A percentile compares a stretch with the other conserved stretches of the same genome.
These are phyloP conservation scores for Trichophyton verrucosum DNA, from an alignment of 2,329 filamentous ascomycete genomes.

Conservation along the genomic window DNA sequence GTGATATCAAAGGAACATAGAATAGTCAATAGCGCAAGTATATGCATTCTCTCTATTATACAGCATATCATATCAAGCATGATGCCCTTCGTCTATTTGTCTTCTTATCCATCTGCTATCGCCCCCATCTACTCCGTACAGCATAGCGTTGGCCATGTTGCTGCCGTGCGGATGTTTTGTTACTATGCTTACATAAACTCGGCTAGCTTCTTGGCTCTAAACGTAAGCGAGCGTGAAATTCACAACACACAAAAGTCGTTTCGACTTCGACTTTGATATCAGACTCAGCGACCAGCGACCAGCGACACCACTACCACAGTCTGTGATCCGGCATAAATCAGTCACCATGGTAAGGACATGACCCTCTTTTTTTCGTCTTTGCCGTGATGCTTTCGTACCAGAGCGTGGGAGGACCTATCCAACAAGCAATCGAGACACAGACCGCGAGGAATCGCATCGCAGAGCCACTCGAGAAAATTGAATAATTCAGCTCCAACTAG, in stretches of 20 bases:
- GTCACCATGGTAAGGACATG: constrained; percentile 36
- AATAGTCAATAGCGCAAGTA: too few relatives aligned
- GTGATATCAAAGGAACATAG: too few relatives aligned
- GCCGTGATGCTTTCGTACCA: constrained; percentile 12
- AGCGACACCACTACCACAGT: constrained; percentile 12
- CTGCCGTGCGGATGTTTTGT: constrained; percentile 17
- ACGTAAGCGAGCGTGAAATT: constrained; percentile 7
- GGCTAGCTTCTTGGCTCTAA: constrained; percentile 19
- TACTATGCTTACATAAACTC: constrained; percentile 14
- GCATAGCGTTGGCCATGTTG: neutral
- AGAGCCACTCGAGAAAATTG: neutral
- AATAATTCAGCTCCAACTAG: neutral
- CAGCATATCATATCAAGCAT: too few relatives aligned
- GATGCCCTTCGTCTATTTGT: too few relatives aligned
- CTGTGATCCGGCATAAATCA: constrained; percentile 34
- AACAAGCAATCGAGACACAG: neutral
- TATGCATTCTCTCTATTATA: too few relatives aligned
- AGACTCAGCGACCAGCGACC: constrained; percentile 22
- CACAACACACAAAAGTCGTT: constrained; percentile 3
- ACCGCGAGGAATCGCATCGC: neutral
- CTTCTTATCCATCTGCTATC: too few relatives aligned
- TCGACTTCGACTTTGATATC: constrained; percentile 27
- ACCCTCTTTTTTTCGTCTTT: constrained; percentile 9
- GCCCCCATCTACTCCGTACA: too few relatives aligned
- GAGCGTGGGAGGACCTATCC: constrained; percentile 11